Conservation (phyloP, 2,329 filamentous ascomycete genomes). For the Leptoxyphium fumago region DNA sequence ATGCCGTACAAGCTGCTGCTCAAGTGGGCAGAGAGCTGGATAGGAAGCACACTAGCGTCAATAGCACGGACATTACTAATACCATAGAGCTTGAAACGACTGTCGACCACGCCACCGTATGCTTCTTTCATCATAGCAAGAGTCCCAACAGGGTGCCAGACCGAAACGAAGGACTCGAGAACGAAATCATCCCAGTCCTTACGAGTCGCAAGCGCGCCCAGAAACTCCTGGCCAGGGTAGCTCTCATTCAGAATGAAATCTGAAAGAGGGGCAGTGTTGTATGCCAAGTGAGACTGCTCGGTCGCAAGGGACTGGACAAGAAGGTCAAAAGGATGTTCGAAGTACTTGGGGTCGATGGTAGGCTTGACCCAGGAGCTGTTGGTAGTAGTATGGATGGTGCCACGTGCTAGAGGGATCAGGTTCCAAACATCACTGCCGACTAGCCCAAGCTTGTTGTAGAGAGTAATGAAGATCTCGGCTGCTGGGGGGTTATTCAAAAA, state of each 20-base stretch:
- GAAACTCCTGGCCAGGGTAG: slow-evolving; percentile 1
- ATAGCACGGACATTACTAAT: slow-evolving; percentile 11
- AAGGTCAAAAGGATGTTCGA: slow-evolving; percentile 34
- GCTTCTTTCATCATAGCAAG: slow-evolving; percentile 12
- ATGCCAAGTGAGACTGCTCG: slow-evolving; percentile 6
- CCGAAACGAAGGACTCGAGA: slow-evolving; percentile 6
- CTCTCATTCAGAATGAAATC: slow-evolving; percentile 1
- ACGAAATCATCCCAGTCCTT: background rate
- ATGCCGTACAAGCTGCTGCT: slow-evolving; percentile 15
- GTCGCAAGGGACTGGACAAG: slow-evolving; percentile 7
- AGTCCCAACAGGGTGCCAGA: slow-evolving; percentile 22
- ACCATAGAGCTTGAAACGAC: slow-evolving; percentile 12
- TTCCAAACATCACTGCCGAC: slow-evolving; percentile 25
- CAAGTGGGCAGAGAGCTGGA: slow-evolving; percentile 8
- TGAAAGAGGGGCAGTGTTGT: slow-evolving; percentile 1
- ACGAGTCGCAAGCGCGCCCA: background rate
- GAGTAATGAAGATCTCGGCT: slow-evolving; percentile 24
- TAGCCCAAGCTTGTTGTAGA: slow-evolving; percentile 11
- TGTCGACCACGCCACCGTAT: slow-evolving; percentile 14
- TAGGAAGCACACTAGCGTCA: slow-evolving; percentile 15
- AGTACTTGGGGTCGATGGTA: slow-evolving; percentile 11
- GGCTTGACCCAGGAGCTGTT: slow-evolving; percentile 20
- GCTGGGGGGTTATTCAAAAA: slow-evolving; percentile 11
- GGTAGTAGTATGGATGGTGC: slow-evolving; percentile 10
- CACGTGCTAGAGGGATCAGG: slow-evolving; percentile 13